These are phyloP conservation scores for Corynascus novoguineensis DNA, from an alignment of 495 filamentous ascomycete genomes.

Conservation along the genomic window DNA sequence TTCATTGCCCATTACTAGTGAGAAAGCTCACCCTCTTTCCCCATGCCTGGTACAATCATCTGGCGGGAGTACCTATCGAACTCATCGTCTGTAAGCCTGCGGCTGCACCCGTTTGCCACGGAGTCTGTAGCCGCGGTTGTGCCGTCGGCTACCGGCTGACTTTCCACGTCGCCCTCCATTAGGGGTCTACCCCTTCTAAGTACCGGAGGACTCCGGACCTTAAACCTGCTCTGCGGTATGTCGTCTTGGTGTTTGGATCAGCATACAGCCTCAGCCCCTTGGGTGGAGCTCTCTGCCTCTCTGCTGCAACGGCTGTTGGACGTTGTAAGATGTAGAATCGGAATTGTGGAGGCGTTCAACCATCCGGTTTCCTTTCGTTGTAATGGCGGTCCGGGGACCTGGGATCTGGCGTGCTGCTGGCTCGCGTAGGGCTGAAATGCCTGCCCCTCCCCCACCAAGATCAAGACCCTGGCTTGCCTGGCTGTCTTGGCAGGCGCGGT, in stretches of 20 bases:
- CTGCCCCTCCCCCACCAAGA: conserved; percentile 17
- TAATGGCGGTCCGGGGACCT: too few species aligned
- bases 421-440: conserved; percentile 20
- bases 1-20: neutral
- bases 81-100: conserved; percentile 25
- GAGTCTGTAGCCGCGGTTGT: neutral
- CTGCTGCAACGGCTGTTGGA: too few species aligned
- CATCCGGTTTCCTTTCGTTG: too few species aligned
- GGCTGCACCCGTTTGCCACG: neutral
- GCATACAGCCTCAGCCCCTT: too few species aligned
- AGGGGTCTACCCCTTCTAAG: too few species aligned
- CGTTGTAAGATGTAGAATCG: too few species aligned
- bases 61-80: conserved; percentile 75
- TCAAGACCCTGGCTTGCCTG: conserved; percentile 7
- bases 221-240: too few species aligned
- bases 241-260: too few species aligned
- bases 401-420: neutral
- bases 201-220: too few species aligned
- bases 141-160: neutral
- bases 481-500: conserved; percentile 4
- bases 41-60: conserved; percentile 83
- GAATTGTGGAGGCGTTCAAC: neutral
- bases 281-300: too few species aligned
- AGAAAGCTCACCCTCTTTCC: conserved; percentile 57
- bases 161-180: neutral